Percentiles rank a stretch among this genome's conserved stretches.
These are phyloP conservation scores for Panicum miliaceum DNA, from an alignment of 176 grass and related monocot species.

Conservation along the genomic window DNA sequence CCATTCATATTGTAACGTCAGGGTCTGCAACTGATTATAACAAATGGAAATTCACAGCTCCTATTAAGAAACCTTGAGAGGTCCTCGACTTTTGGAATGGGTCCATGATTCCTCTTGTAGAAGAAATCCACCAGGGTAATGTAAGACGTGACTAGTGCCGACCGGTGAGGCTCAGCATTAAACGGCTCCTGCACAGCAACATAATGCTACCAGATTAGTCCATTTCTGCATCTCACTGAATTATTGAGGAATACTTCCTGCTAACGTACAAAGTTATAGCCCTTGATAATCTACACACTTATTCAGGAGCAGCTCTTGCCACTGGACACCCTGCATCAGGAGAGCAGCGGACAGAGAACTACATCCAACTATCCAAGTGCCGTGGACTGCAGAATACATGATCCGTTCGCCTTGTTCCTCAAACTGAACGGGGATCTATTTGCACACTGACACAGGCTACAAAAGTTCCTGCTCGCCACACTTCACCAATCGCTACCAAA, in stretches of 20 bases:
- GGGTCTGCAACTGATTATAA: slow-evolving; percentile 16
- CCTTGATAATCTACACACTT: not conserved
- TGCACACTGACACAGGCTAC: no score
- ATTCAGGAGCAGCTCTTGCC: not conserved
- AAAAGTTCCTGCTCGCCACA: not conserved
- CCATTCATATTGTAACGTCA: slow-evolving; percentile 12
- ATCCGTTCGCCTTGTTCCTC: not conserved
- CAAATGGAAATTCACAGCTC: not conserved
- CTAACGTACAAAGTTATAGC: not conserved
- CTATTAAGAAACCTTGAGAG: slow-evolving; percentile 58
- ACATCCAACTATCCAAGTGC: not conserved
- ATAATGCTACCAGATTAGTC: slow-evolving; percentile 1
- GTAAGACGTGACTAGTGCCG: slow-evolving; percentile 69
- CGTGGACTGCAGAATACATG: not conserved
- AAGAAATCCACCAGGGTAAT: slow-evolving; percentile 94
- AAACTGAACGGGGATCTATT: not conserved
- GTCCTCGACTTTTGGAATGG: slow-evolving; percentile 86
- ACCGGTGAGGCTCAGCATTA: slow-evolving; percentile 89
- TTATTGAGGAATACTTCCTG: not conserved
- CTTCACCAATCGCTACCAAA: not conserved
- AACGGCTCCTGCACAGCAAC: slow-evolving; percentile 83
- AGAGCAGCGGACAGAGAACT: not conserved
- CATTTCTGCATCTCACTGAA: not conserved
- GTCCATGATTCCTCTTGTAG: slow-evolving; percentile 98
- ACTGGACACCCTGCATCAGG: not conserved